These are phyloP conservation scores for Diutina neorugosa DNA, from an alignment of 1,139 yeast genomes.

Conservation along the genomic window DNA sequence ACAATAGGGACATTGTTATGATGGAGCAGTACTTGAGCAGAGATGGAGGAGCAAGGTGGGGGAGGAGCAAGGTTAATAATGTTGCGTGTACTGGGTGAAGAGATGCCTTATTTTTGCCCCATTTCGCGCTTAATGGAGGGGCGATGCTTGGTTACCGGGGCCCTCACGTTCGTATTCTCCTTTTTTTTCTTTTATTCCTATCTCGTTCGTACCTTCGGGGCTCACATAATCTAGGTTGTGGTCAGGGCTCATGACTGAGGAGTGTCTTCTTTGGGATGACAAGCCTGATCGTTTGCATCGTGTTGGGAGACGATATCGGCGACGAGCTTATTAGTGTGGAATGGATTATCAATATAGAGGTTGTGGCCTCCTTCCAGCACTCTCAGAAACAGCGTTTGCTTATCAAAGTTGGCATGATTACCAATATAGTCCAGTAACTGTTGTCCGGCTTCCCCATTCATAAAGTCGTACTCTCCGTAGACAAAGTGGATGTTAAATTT, in stretches of 20 bases:
- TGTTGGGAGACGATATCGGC: constrained; percentile 5
- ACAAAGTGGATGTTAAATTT: constrained; percentile 39
- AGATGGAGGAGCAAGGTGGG: too few species aligned
- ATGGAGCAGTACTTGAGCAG: too few species aligned
- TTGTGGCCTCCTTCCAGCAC: constrained; percentile 35
- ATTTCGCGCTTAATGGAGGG: neutral
- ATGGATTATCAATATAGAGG: constrained; percentile 35
- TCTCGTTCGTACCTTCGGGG: neutral
- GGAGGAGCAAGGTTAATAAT: too few species aligned
- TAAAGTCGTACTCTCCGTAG: constrained; percentile 81
- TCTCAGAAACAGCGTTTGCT: constrained; percentile 11
- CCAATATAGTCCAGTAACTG: constrained; percentile 32
- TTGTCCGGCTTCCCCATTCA: constrained; percentile 67
- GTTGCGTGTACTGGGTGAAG: neutral
- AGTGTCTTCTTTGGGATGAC: too few species aligned
- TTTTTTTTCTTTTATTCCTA: too few species aligned
- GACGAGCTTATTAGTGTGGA: constrained; percentile 36
- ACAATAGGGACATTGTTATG: too few species aligned
- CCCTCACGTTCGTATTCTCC: neutral
- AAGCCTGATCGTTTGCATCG: too few species aligned
- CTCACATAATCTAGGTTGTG: neutral
- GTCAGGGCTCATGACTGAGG: neutral
- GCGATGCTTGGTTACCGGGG: neutral
- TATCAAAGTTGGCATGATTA: constrained; percentile 6
- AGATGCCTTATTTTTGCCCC: too few species aligned